Evolutionary conservation across 2,329 filamentous ascomycete genomes (phyloP).

Genomic region (Tothia fuscella): DNA sequence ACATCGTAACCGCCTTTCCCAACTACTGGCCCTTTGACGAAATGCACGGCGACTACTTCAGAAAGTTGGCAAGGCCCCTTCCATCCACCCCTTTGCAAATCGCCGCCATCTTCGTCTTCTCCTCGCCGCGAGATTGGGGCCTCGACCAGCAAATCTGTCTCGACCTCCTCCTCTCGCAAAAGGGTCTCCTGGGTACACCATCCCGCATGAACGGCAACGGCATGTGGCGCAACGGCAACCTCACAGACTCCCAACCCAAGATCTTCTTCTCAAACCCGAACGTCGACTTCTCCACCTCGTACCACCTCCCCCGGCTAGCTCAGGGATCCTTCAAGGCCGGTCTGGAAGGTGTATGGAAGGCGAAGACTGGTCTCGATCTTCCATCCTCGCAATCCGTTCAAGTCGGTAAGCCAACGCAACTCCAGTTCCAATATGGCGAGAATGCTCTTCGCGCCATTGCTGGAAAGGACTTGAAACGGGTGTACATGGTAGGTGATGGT

Average conservation of each 20-base stretch:
- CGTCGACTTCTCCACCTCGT: slow-evolving; percentile 74
- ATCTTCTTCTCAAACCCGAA: slow-evolving; percentile 88
- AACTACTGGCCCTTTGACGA: slow-evolving; percentile 74
- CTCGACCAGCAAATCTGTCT: slow-evolving; percentile 75
- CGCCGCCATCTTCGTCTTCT: slow-evolving; percentile 86
- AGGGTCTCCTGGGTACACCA: slow-evolving; percentile 71
- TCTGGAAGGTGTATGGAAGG: slow-evolving; percentile 65
- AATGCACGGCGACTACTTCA: slow-evolving; percentile 51
- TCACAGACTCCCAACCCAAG: slow-evolving; percentile 64
- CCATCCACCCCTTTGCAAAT: too few species aligned
- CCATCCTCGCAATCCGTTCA: too few species aligned
- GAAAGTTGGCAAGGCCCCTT: slow-evolving; percentile 43
- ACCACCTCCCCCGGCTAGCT: slow-evolving; percentile 75
- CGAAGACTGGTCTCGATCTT: slow-evolving; percentile 53
- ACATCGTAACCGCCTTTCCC: slow-evolving; percentile 64
- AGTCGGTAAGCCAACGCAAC: too few species aligned
- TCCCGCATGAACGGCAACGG: slow-evolving; percentile 58
- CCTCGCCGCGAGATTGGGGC: slow-evolving; percentile 92
- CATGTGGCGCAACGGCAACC: slow-evolving; percentile 65
- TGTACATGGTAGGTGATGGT: too few species aligned
- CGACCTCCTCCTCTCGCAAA: slow-evolving; percentile 66
- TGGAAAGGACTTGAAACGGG: too few species aligned
- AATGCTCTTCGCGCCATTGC: too few species aligned
- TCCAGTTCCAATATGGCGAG: too few species aligned
- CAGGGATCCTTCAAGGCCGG: slow-evolving; percentile 85